These are phyloP conservation scores for Phytophthora pini DNA, from an alignment of 352 stramenopile genomes.

Conservation along the genomic window DNA sequence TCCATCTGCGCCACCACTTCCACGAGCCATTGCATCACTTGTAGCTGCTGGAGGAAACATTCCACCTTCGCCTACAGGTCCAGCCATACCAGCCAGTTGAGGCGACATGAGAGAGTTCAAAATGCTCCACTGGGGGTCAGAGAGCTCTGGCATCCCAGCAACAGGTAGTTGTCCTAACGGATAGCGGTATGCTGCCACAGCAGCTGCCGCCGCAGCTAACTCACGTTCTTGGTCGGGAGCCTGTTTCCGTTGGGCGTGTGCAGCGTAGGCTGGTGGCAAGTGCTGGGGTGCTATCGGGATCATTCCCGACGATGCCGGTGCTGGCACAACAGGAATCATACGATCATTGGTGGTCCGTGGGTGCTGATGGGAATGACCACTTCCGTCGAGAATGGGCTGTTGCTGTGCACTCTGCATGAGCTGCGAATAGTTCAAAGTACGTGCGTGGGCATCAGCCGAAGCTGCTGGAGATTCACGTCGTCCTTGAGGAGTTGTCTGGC, in stretches of 20 bases:
- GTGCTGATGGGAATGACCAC: constrained; percentile 15
- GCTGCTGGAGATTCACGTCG: constrained; percentile 12
- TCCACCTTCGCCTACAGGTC: constrained; percentile 27
- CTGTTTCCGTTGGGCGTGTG: constrained; percentile 34
- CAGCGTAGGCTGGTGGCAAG: constrained; percentile 35
- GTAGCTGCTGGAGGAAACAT: constrained; percentile 31
- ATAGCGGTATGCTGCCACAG: constrained; percentile 48
- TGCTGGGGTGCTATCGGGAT: constrained; percentile 33
- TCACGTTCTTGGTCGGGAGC: constrained; percentile 33
- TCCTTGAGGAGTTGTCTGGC: constrained; percentile 20
- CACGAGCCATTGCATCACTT: constrained; percentile 41
- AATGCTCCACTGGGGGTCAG: constrained; percentile 82
- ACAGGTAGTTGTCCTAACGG: constrained; percentile 37
- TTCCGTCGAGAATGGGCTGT: constrained; percentile 21
- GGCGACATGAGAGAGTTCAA: constrained; percentile 82
- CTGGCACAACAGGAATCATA: constrained; percentile 18
- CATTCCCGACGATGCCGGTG: constrained; percentile 14
- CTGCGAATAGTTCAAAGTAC: constrained; percentile 35
- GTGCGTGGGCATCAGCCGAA: constrained; percentile 9
- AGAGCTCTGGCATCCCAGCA: constrained; percentile 47
- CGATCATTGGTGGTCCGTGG: constrained; percentile 19
- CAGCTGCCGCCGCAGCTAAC: constrained; percentile 35
- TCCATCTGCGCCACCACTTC: constrained; percentile 32
- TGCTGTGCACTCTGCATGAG: constrained; percentile 41
- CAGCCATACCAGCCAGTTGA: constrained; percentile 52